phyloP scores from a whole-genome alignment of 164 flowering plant species.

The Stephania cephalantha region DNA sequence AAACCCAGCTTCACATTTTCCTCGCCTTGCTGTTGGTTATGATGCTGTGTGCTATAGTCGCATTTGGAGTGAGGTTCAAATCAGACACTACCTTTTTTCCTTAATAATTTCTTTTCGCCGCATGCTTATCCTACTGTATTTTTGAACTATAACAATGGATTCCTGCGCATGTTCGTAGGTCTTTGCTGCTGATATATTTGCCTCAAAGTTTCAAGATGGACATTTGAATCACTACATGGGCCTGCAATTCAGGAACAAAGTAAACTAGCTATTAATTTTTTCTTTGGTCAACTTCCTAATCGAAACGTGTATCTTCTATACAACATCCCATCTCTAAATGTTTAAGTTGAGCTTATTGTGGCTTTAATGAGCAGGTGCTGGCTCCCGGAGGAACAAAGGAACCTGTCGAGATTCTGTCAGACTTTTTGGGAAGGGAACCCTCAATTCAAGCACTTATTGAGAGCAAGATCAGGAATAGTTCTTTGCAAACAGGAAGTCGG shows the following conservation, averaged over 20 bases:
- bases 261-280: conserved; percentile 17
- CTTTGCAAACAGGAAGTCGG: conserved; percentile 7
- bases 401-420: conserved; percentile 54
- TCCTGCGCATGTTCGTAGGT: conserved; percentile 33
- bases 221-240: conserved; percentile 50
- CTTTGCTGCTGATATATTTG: conserved; percentile 82
- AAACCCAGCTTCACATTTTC: conserved; percentile 90
- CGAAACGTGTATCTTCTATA: background rate
- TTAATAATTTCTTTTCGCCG: background rate
- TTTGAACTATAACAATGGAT: background rate
- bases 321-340: background rate
- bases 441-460: conserved; percentile 69
- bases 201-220: conserved; percentile 66
- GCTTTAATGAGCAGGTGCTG: conserved; percentile 51
- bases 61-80: conserved; percentile 88
- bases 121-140: background rate
- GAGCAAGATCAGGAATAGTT: conserved; percentile 25
- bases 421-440: conserved; percentile 88
- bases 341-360: background rate
- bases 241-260: conserved; percentile 83
- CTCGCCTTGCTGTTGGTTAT: conserved; percentile 71
- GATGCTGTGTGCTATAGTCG: conserved; percentile 95
- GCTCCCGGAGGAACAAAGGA: conserved; percentile 82
- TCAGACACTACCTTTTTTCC: background rate
- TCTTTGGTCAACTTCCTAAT: background rate